These are phyloP conservation scores for Chrysopogon serrulatus DNA, from an alignment of 176 grass and related monocot genomes.

Conservation along the genomic window DNA sequence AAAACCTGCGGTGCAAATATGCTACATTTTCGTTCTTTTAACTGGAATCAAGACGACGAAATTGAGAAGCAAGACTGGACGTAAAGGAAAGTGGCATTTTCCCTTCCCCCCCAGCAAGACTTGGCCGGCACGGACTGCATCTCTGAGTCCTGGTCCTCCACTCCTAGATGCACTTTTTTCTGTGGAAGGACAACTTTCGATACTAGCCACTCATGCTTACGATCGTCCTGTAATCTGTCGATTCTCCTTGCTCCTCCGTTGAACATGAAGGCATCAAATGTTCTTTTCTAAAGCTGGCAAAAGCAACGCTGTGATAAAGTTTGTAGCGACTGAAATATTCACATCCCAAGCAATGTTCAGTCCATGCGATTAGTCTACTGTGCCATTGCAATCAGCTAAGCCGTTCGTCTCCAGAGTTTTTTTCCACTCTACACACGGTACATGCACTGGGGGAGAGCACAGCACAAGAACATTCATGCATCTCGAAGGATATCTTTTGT, in stretches of 20 bases:
- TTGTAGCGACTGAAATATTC: neutral
- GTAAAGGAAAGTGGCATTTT: too few relatives aligned
- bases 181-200: neutral
- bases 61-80: neutral
- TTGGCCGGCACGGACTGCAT: neutral
- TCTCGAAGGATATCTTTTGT: slow-evolving; percentile 21
- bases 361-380: neutral
- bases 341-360: neutral
- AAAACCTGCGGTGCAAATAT: neutral
- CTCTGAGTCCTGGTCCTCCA: neutral
- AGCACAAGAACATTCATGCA: neutral
- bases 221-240: neutral
- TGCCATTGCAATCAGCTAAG: neutral
- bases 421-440: neutral
- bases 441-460: neutral
- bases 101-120: neutral
- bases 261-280: neutral
- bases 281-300: neutral
- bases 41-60: neutral
- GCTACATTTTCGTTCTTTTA: neutral
- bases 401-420: neutral
- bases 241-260: neutral
- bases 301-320: neutral
- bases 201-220: neutral
- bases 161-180: neutral